Evolutionary conservation across 2,329 filamentous ascomycete genomes (phyloP), one percentile per base, ranked within the genome.

Genomic region (Colletotrichum somersetense): DNA sequence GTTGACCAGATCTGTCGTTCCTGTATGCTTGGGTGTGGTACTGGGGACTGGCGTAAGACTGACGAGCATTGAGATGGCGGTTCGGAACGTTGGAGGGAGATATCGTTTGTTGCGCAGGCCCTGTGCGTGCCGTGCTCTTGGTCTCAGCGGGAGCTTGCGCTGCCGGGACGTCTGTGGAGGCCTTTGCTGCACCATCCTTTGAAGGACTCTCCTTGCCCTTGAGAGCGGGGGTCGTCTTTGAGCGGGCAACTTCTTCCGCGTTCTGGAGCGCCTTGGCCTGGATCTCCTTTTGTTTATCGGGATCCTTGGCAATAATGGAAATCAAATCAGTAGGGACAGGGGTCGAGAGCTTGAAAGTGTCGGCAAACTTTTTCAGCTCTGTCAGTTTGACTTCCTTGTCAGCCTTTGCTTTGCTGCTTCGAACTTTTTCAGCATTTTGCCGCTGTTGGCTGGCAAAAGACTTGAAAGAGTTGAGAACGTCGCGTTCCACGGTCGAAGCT

Each of bases 261-360:
- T 96, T 92, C 78, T 91, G 89, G 73, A 93, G 90, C 1, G 94
- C 94, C 81, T 95, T 97, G 77, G 95, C 92, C 78, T 97, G 92
- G 74, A 99, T 98, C 79, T 95, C 91, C 78, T 95, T 91, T 82
- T 98, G 96, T 84, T 98, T 99, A 57, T 86, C 88, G n/a, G 95
- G 95, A 79, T 99, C 96, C 80, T 98, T 99, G 71, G 96, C 96
- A 73, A 99, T 92, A 75, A 99, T 99, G 1, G 94, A 92, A 38
- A 99, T 95, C 46, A 99, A 84, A 81, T 99, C 96, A 63, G 89
- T 91, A 1, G 96, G 96, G 14, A 99, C 95, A 7, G 95, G 95
- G 3, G 96, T 98, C 62, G 93, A 92, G 23, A 99, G 89, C 83
- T 98, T 98, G 87, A 99, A 99, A 79, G 89, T 96, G 76, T 91